Percentiles rank a stretch among this genome's conserved stretches.
Evolutionary conservation across 495 filamentous ascomycete genomes (phyloP).

Genomic region (Zalerion maritima): DNA sequence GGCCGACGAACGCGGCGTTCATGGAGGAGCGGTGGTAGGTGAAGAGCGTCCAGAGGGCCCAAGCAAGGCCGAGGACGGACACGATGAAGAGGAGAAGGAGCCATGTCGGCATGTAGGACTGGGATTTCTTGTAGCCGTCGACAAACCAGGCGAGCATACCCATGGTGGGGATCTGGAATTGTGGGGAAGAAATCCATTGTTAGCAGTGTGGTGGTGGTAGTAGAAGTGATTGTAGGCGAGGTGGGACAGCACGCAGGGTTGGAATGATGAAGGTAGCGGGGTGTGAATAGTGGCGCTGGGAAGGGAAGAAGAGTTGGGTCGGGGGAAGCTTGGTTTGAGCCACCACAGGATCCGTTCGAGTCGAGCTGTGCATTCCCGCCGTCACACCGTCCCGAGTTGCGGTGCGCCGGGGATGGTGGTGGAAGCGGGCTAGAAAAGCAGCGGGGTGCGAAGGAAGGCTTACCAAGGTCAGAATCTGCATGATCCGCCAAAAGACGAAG

Average conservation of each 20-base stretch:
- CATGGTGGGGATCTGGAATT: conserved; percentile 66
- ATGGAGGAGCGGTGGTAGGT: conserved; percentile 55
- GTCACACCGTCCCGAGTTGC: too few relatives aligned
- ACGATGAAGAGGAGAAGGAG: conserved; percentile 88
- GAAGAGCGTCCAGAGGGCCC: conserved; percentile 70
- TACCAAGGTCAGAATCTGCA: conserved; percentile 65
- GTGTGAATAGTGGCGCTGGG: background rate
- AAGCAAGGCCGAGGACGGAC: conserved; percentile 62
- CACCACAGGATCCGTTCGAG: too few relatives aligned
- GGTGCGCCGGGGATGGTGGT: too few relatives aligned
- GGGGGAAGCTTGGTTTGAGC: background rate
- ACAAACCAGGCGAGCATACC: conserved; percentile 87
- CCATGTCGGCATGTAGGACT: conserved; percentile 60
- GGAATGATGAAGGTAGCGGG: too few relatives aligned
- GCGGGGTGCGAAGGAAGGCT: too few relatives aligned
- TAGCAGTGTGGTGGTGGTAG: conserved; percentile 3
- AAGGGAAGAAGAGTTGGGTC: background rate
- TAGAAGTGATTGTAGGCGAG: background rate
- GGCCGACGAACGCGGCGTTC: conserved; percentile 60
- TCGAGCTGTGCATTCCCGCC: too few relatives aligned
- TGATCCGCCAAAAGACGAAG: conserved; percentile 72
- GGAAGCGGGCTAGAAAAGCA: too few relatives aligned
- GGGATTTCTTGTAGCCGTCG: conserved; percentile 50
- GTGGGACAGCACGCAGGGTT: background rate
- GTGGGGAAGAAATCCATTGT: conserved; percentile 3